Conservation (phyloP, 2,329 filamentous ascomycete species). For the Sordariomycetes sp. region DNA sequence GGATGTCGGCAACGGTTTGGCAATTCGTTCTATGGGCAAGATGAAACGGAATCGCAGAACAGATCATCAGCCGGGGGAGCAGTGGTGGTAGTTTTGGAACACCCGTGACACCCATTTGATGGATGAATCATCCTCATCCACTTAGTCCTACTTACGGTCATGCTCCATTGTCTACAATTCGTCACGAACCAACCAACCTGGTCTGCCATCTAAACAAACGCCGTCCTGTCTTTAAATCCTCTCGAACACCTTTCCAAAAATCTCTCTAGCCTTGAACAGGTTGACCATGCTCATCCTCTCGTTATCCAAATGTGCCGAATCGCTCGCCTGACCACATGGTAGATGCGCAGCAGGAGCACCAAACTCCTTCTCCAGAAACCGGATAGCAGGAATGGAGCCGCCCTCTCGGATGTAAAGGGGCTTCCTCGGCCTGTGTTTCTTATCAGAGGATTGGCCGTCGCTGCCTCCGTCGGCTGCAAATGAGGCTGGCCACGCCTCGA, state of each 20-base stretch:
- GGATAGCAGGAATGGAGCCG: conserved; percentile 86
- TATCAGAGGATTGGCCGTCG: conserved; percentile 4
- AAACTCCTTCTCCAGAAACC: conserved; percentile 93
- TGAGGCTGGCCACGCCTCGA: conserved; percentile 69
- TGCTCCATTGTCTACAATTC: too few species aligned
- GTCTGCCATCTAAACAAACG: too few species aligned
- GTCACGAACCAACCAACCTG: too few species aligned
- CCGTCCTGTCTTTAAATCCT: conserved; percentile 36
- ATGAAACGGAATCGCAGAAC: too few species aligned
- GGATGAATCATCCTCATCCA: too few species aligned
- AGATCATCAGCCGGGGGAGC: too few species aligned
- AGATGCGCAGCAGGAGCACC: conserved; percentile 83
- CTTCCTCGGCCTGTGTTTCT: conserved; percentile 34
- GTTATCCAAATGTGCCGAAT: conserved; percentile 89
- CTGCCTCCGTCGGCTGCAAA: conserved; percentile 18
- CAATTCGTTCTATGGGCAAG: too few species aligned
- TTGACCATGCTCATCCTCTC: conserved; percentile 86
- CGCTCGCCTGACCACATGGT: conserved; percentile 89
- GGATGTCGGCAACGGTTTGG: too few species aligned
- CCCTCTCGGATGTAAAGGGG: conserved; percentile 94
- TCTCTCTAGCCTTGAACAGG: conserved; percentile 82
- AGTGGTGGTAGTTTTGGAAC: too few species aligned
- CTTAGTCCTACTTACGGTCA: neutral
- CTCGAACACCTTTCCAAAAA: conserved; percentile 79
- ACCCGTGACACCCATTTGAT: too few species aligned